phyloP scores from a whole-genome alignment of 1,139 yeast genomes.

The Diutina pseudorugosa region DNA sequence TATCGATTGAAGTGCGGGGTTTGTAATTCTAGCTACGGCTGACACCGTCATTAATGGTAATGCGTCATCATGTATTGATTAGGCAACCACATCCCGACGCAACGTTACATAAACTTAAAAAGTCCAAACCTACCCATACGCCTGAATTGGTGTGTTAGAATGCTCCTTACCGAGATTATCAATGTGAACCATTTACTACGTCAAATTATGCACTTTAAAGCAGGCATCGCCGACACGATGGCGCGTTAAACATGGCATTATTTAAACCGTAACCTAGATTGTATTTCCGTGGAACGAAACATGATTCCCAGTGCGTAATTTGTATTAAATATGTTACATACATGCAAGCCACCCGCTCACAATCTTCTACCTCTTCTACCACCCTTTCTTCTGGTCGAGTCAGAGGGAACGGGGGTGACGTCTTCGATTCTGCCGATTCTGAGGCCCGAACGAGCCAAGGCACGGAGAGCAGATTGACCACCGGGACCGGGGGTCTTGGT shows the following conservation, averaged over 20 bases:
- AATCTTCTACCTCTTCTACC: constrained; percentile 99
- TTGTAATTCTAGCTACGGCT: not conserved
- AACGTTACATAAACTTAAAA: not conserved
- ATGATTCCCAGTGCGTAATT: not conserved
- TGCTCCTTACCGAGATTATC: too few species aligned
- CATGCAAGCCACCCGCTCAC: constrained; percentile 16
- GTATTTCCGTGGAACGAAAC: too few species aligned
- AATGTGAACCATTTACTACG: too few species aligned
- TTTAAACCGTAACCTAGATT: too few species aligned
- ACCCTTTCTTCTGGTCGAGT: constrained; percentile 99
- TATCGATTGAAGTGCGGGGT: not conserved
- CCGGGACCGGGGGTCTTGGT: constrained; percentile 99
- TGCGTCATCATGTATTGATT: not conserved
- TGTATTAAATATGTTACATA: constrained; percentile 2
- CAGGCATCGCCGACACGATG: too few species aligned
- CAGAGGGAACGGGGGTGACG: constrained; percentile 99
- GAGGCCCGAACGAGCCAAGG: constrained; percentile 99
- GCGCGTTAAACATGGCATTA: too few species aligned
- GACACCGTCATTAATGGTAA: not conserved
- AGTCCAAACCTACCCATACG: too few species aligned
- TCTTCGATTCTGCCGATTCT: constrained; percentile 99
- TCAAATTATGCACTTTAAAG: too few species aligned
- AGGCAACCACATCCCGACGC: not conserved
- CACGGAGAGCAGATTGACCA: constrained; percentile 99
- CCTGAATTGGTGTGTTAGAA: too few species aligned